Conservation (phyloP, 1,284 basidiomycete species). For the Cutaneotrichosporon sp. region DNA sequence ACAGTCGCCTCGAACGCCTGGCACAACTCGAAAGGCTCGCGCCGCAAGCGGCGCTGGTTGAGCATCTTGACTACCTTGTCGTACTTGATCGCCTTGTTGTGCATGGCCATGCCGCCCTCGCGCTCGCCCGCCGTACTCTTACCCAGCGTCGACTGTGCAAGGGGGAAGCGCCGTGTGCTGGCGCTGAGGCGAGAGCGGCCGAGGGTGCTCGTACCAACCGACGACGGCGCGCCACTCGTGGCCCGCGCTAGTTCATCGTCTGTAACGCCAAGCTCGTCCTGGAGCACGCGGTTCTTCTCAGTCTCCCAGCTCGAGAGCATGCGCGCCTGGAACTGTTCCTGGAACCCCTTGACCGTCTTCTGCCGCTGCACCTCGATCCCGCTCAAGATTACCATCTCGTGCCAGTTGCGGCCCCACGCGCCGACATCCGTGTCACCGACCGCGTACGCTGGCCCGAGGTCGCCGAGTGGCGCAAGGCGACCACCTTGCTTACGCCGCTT, state of each 20-base stretch:
- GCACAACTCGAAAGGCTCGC: constrained; percentile 40
- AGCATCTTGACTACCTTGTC: constrained; percentile 70
- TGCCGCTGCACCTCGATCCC: constrained; percentile 50
- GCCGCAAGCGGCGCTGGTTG: constrained; percentile 43
- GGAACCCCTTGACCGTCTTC: constrained; percentile 48
- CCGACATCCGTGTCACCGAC: constrained; percentile 42
- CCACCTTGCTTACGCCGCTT: constrained; percentile 22
- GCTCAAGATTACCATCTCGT: constrained; percentile 50
- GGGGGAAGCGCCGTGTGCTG: constrained; percentile 41
- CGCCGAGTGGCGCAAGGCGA: constrained; percentile 31
- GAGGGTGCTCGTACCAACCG: constrained; percentile 23
- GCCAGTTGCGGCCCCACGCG: constrained; percentile 50
- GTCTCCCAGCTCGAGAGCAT: constrained; percentile 47
- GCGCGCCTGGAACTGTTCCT: constrained; percentile 47
- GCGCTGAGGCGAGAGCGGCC: constrained; percentile 40
- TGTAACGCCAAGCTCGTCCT: constrained; percentile 51
- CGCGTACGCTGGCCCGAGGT: constrained; percentile 37
- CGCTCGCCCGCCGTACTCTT: constrained; percentile 35
- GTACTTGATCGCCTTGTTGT: constrained; percentile 94
- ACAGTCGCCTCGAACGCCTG: constrained; percentile 41
- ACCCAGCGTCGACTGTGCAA: constrained; percentile 36
- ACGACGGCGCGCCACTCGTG: constrained; percentile 18
- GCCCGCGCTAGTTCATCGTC: constrained; percentile 45
- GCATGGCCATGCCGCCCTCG: constrained; percentile 59
- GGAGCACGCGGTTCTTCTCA: constrained; percentile 46